These are phyloP conservation scores for Hibiscus syriacus DNA, from an alignment of 345 rosid genomes.

Conservation along the genomic window DNA sequence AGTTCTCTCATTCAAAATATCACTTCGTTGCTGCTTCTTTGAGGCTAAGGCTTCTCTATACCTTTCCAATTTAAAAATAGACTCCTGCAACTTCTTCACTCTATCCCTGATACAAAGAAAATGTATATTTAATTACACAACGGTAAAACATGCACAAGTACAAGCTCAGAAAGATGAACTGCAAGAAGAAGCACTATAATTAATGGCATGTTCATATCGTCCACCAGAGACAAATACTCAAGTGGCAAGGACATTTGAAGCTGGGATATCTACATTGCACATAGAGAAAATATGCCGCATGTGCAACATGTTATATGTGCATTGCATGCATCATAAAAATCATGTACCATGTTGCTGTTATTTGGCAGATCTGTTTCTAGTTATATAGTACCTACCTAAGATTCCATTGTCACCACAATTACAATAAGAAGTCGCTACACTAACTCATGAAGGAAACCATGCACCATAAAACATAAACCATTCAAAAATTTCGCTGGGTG, in stretches of 20 bases:
- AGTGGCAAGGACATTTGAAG: neutral
- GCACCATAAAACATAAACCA: neutral
- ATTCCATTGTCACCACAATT: neutral
- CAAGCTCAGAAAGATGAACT: neutral
- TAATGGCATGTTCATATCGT: neutral
- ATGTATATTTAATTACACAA: slow-evolving; percentile 12
- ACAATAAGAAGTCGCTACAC: neutral
- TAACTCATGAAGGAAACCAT: neutral
- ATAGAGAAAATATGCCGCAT: neutral
- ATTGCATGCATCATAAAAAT: neutral
- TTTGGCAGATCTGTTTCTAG: neutral
- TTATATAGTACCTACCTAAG: neutral
- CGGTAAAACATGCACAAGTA: neutral
- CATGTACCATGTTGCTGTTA: neutral
- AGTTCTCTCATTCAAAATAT: slow-evolving; percentile 52
- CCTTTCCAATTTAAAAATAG: slow-evolving; percentile 62
- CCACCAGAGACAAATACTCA: neutral
- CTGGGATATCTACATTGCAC: neutral
- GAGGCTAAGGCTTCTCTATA: slow-evolving; percentile 52
- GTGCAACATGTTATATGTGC: neutral
- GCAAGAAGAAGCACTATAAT: neutral
- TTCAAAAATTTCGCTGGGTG: neutral
- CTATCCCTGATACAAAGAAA: slow-evolving; percentile 55
- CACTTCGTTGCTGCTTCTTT: slow-evolving; percentile 71
- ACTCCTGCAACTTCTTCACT: slow-evolving; percentile 51